Evolutionary conservation across 116 monocot genomes (phyloP).

Genomic region (Trichopus zeylanicus): DNA sequence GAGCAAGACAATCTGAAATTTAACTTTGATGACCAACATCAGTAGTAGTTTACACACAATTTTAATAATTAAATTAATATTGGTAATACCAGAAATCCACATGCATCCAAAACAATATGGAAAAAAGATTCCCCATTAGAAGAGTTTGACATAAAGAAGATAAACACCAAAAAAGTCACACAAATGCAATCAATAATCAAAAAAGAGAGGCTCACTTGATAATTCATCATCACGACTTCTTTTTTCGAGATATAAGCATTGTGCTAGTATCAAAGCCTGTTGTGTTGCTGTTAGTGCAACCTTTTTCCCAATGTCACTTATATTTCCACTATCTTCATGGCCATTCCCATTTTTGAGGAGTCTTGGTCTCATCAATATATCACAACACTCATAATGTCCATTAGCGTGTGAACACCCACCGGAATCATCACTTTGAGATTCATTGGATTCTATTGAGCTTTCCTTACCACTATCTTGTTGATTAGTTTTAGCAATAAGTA

Average conservation of each 20-base stretch:
- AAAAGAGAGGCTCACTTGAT: slow-evolving; percentile 52
- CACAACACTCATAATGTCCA: slow-evolving; percentile 41
- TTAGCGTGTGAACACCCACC: slow-evolving; percentile 11
- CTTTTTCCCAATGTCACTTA: slow-evolving; percentile 7
- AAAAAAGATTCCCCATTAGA: no score
- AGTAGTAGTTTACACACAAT: no score
- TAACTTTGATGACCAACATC: no score
- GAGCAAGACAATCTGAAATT: no score
- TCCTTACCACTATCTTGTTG: slow-evolving; percentile 12
- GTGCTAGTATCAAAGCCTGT: slow-evolving; percentile 77
- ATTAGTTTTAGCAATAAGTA: slow-evolving; percentile 59
- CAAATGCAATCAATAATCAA: not conserved
- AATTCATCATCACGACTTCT: slow-evolving; percentile 86
- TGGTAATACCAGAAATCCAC: no score
- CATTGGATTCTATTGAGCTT: slow-evolving; percentile 4
- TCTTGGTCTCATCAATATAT: slow-evolving; percentile 68
- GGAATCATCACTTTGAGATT: not conserved
- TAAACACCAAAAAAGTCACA: not conserved
- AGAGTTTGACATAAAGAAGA: not conserved
- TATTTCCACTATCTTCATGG: slow-evolving; percentile 19
- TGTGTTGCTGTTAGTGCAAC: slow-evolving; percentile 44
- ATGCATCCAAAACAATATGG: no score
- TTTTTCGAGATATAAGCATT: slow-evolving; percentile 62
- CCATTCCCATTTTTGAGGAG: slow-evolving; percentile 38
- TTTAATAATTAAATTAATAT: no score